Conservation (phyloP, 2,329 filamentous ascomycete species). For the Phyllosticta paracitricarpa region DNA sequence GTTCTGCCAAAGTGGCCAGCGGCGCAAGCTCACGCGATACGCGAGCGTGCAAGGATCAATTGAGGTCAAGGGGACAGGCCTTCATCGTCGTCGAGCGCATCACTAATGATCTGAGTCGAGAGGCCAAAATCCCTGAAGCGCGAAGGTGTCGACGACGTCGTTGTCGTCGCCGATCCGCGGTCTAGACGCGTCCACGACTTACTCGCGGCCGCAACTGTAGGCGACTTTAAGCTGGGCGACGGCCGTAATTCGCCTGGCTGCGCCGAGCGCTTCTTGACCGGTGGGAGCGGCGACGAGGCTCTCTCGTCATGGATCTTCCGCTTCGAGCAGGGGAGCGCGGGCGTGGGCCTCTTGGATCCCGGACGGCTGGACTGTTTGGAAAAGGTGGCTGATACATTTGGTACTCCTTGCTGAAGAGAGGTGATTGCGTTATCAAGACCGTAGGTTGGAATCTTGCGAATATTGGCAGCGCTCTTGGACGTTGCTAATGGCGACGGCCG, state of each 20-base stretch:
- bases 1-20: too few relatives aligned
- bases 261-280: neutral
- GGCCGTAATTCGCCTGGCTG: neutral
- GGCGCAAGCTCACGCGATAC: too few relatives aligned
- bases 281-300: neutral
- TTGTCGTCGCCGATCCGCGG: neutral
- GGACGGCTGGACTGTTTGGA: neutral
- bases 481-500: neutral
- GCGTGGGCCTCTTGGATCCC: neutral
- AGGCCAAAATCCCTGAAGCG: neutral
- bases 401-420: neutral
- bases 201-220: neutral
- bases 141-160: neutral
- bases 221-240: neutral
- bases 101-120: constrained; percentile 1
- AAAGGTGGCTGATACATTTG: neutral
- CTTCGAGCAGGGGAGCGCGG: neutral
- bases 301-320: neutral
- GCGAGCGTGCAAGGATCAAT: neutral
- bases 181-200: neutral
- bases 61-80: neutral
- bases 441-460: neutral
- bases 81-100: neutral
- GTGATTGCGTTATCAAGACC: neutral
- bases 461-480: neutral